Base-by-base conservation (phyloP, 352 stramenopile genomes). In the Phytophthora macrochlamydospora region DNA sequence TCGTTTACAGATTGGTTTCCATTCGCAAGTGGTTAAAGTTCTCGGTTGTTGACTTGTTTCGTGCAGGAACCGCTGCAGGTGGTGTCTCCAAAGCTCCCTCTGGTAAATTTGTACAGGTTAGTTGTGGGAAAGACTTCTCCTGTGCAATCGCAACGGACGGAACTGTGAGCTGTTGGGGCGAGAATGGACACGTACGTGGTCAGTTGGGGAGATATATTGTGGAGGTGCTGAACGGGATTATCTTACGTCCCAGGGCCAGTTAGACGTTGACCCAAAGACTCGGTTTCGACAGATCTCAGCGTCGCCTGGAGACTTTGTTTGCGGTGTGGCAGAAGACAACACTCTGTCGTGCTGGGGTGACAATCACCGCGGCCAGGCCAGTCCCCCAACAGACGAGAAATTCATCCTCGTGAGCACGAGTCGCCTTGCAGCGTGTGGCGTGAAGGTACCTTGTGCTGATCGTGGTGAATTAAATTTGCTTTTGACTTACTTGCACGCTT, bases 71-170 rank as follows among this genome's bases (percentile, higher is more conserved):
- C 14, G 56, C 74, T 14, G 56, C 67, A 14, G 67, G 72, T 4
- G 71, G 76, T 43, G 59, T 89, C 38, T 69, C 71, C 5, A 69
- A 54, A 3, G 62, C 79, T 4, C 83, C 82, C 2, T 49, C 11
- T 4, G 87, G 85, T 2, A 83, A 81, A 46, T 94, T 90, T 33
- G 67, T 91, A 18, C 88, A 96, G 74, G 85, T 96, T 8, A 92
- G 73, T 38, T 92, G 83, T 31, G 86, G 87, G 40, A 89, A 85
- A 67, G 72, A 78, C 62, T 90, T 88, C 33, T 83, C 83, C 11
- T 90, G 81, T 49, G 81, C 81, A 14, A 69, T 90, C 57, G 66
- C 72, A 3, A 72, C 59, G 13, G 81, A 92, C 18, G 87, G 81
- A 11, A 46, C 43, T 3, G 81, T 80, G 8, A 65, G 58, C 4